These are phyloP conservation scores for Monosporascus sp. DNA, from an alignment of 2,329 filamentous ascomycete species.

Conservation along the genomic window DNA sequence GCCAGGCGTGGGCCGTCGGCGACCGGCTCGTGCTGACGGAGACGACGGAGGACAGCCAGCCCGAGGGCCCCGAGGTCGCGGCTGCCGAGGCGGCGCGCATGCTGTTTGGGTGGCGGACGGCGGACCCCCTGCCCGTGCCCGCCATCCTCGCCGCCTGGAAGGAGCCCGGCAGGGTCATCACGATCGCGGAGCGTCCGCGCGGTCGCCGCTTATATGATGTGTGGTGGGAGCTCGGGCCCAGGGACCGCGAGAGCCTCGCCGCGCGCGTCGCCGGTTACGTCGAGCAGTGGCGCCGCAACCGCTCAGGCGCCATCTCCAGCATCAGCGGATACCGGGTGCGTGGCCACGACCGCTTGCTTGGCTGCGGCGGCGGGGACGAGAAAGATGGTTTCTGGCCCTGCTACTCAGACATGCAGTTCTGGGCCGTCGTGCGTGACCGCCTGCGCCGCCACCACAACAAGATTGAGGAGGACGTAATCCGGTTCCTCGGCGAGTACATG, in stretches of 20 bases:
- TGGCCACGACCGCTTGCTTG: slow-evolving; percentile 16
- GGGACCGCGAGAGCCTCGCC: slow-evolving; percentile 13
- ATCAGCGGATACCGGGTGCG: slow-evolving; percentile 13
- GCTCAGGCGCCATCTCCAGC: slow-evolving; percentile 10
- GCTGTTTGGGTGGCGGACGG: slow-evolving; percentile 4
- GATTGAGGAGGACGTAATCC: slow-evolving; percentile 7
- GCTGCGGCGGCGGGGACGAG: neutral
- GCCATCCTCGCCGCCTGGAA: slow-evolving; percentile 22
- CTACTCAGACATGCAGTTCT: slow-evolving; percentile 15
- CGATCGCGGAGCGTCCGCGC: slow-evolving; percentile 15
- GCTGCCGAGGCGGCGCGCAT: slow-evolving; percentile 12
- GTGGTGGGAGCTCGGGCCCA: slow-evolving; percentile 15
- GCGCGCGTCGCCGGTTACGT: slow-evolving; percentile 15
- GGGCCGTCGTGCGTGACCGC: slow-evolving; percentile 9
- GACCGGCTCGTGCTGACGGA: slow-evolving; percentile 20
- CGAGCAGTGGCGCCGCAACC: slow-evolving; percentile 16
- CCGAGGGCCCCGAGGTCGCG: slow-evolving; percentile 10
- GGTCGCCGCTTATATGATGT: slow-evolving; percentile 21
- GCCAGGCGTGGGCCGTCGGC: slow-evolving; percentile 21
- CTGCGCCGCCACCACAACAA: slow-evolving; percentile 2
- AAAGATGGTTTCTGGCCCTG: slow-evolving; percentile 15
- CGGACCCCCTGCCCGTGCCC: slow-evolving; percentile 13
- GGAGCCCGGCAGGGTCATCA: slow-evolving; percentile 21
- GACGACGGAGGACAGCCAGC: slow-evolving; percentile 11
- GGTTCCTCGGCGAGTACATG: slow-evolving; percentile 14